phyloP scores from a whole-genome alignment of 75 land plant genomes.

The Chamaecyparis obtusa region DNA sequence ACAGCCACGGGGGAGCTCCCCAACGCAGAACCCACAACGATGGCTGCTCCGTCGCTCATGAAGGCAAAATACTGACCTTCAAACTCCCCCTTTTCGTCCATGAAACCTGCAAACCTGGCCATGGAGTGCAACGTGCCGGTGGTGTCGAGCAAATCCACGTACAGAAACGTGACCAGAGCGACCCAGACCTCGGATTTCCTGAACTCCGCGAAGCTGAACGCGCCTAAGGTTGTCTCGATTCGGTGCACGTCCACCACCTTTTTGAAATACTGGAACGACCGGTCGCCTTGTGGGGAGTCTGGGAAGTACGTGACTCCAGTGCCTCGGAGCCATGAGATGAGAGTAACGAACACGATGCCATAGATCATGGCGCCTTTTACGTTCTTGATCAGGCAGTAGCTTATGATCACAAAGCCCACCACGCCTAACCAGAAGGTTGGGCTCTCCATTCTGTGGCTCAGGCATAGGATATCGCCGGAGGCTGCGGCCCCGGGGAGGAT shows the following conservation, averaged over 20 bases:
- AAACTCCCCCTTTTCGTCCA: conserved; percentile 53
- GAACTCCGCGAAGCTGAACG: conserved; percentile 56
- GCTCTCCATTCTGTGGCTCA: conserved; percentile 59
- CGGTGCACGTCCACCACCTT: conserved; percentile 70
- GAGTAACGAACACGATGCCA: conserved; percentile 80
- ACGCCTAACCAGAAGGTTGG: conserved; percentile 85
- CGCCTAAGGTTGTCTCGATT: conserved; percentile 65
- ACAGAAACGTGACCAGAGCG: conserved; percentile 61
- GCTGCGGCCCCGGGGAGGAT: conserved; percentile 22
- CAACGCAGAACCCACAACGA: conserved; percentile 52
- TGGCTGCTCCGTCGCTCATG: conserved; percentile 77
- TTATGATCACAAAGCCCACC: conserved; percentile 66
- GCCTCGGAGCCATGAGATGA: conserved; percentile 74
- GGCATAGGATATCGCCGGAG: conserved; percentile 46
- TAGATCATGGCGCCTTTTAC: conserved; percentile 84
- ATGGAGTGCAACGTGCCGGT: conserved; percentile 86
- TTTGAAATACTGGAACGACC: conserved; percentile 64
- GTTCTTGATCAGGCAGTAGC: conserved; percentile 50
- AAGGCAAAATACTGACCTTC: conserved; percentile 87
- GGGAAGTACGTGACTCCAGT: conserved; percentile 84
- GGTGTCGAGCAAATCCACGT: conserved; percentile 83
- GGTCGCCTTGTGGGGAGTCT: conserved; percentile 49
- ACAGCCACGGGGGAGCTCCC: conserved; percentile 73
- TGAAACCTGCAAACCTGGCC: conserved; percentile 75
- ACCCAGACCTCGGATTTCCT: conserved; percentile 56